A percentile compares a stretch with the other conserved stretches of the same genome.
These are phyloP conservation scores for Coniella lustricola DNA, from an alignment of 2,329 filamentous ascomycete genomes.

Conservation along the genomic window DNA sequence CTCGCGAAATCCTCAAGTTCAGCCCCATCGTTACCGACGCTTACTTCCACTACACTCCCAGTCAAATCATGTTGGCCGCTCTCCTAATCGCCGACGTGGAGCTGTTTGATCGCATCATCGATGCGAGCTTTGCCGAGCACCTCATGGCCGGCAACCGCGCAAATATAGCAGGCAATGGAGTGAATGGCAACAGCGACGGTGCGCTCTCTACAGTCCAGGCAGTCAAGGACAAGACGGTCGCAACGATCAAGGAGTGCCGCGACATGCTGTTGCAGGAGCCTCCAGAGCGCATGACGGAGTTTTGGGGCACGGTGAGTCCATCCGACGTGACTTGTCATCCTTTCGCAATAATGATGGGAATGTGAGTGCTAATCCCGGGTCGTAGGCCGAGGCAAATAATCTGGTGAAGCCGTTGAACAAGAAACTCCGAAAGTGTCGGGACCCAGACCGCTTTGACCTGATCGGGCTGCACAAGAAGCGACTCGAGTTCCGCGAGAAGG, in stretches of 20 bases:
- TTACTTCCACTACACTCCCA: slow-evolving; percentile 95
- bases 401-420: slow-evolving; percentile 53
- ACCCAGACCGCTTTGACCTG: slow-evolving; percentile 67
- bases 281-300: slow-evolving; percentile 46
- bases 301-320: slow-evolving; percentile 43
- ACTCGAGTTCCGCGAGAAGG: slow-evolving; percentile 41
- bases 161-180: slow-evolving; percentile 16
- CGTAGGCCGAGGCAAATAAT: slow-evolving; percentile 38
- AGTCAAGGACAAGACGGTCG: slow-evolving; percentile 11
- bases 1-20: slow-evolving; percentile 67
- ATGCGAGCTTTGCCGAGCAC: slow-evolving; percentile 29
- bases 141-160: slow-evolving; percentile 14
- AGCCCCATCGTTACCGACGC: slow-evolving; percentile 82
- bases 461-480: slow-evolving; percentile 61
- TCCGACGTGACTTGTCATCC: background rate
- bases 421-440: slow-evolving; percentile 66
- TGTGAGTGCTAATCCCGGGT: slow-evolving; percentile 25
- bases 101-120: slow-evolving; percentile 45
- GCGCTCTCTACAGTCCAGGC: slow-evolving; percentile 33
- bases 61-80: slow-evolving; percentile 85
- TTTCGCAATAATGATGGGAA: background rate
- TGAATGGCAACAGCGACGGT: slow-evolving; percentile 19
- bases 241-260: slow-evolving; percentile 42
- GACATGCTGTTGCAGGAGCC: slow-evolving; percentile 50
- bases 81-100: slow-evolving; percentile 67